A percentile compares a stretch with the other conserved stretches of the same genome.
Conservation (phyloP, 306 rosid species). For the barrel medic (Medicago truncatula) region MtrunA17r5.0-ANR NC_053048.1:36033001-36033500, state of each 20-base stretch:
- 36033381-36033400: background rate
- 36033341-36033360: background rate
- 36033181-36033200: constrained; percentile 5
- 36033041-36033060: constrained; percentile 88
- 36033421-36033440: background rate
- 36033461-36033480: background rate
- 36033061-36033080: constrained; percentile 94
- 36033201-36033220: background rate
- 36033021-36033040: constrained; percentile 29
- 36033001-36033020: constrained; percentile 10
- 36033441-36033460: constrained; percentile 1
- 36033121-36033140: constrained; percentile 31
- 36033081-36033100: constrained; percentile 59
- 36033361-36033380: background rate
- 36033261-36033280: background rate
- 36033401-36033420: background rate
- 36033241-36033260: background rate
- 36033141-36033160: constrained; percentile 31
- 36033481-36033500: background rate
- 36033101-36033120: constrained; percentile 72
- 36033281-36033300: background rate
- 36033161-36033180: background rate
- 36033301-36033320: constrained; percentile 6
- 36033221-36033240: background rate
- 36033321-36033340: constrained; percentile 14